A percentile compares a stretch with the other conserved stretches of the same genome.
Conservation (phyloP, 176 grass and related monocot genomes). For the Olyra latifolia region DNA sequence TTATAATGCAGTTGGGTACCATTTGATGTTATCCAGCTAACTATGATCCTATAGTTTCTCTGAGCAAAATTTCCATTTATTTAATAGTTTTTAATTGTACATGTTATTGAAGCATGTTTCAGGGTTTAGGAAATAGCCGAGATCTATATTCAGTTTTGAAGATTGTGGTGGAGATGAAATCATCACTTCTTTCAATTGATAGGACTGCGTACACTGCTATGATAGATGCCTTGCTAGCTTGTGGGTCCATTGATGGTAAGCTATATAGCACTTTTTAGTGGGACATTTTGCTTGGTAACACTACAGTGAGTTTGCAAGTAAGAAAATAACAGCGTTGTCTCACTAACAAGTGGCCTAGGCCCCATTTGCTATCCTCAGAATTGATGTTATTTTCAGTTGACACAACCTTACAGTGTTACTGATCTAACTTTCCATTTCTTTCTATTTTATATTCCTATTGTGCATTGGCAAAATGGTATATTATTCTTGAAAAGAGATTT, state of each 20-base stretch:
- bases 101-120: conserved; percentile 46
- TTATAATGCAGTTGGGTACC: background rate
- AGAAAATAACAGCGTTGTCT: conserved; percentile 11
- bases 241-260: conserved; percentile 68
- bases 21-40: background rate
- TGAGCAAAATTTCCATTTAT: background rate
- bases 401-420: background rate
- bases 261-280: conserved; percentile 13
- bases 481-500: background rate
- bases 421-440: background rate
- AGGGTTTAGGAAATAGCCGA: conserved; percentile 71
- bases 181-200: conserved; percentile 60
- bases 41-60: background rate
- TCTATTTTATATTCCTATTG: conserved; percentile 7
- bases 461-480: background rate
- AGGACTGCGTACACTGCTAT: conserved; percentile 89
- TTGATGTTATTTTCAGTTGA: background rate
- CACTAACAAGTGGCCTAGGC: conserved; percentile 13
- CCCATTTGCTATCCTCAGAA: background rate
- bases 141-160: conserved; percentile 74
- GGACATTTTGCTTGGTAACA: background rate
- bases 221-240: conserved; percentile 78
- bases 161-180: conserved; percentile 92
- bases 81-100: conserved; percentile 21
- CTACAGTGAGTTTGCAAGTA: conserved; percentile 10